Percentiles rank a stretch among this genome's conserved stretches.
These are phyloP conservation scores for Dryadomyces quercivorus DNA, from an alignment of 2,329 filamentous ascomycete species.

Conservation along the genomic window DNA sequence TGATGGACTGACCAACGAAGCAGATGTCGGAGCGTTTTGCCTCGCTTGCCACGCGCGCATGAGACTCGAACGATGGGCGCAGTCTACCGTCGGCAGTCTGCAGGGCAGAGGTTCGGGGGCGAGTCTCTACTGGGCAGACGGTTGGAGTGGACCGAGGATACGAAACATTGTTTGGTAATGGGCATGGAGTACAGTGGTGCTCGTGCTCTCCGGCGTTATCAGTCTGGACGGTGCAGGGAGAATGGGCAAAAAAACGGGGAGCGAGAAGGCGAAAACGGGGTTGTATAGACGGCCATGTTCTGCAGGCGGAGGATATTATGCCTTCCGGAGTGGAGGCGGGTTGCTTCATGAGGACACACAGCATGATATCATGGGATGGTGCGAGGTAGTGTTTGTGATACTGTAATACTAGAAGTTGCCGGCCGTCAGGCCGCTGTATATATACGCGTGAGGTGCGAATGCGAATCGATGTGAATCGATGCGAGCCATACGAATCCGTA, in stretches of 20 bases:
- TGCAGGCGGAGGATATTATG: too few relatives aligned
- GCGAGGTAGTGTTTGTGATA: neutral
- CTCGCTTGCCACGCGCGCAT: conserved; percentile 9
- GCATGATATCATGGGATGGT: neutral
- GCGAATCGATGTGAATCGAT: too few relatives aligned
- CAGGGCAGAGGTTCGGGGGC: neutral
- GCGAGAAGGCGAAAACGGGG: neutral
- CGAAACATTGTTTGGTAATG: neutral
- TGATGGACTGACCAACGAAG: neutral
- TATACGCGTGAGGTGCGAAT: neutral
- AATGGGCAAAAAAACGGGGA: neutral
- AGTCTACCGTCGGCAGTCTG: neutral
- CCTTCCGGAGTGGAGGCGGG: too few relatives aligned
- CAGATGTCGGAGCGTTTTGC: conserved; percentile 22
- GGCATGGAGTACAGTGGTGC: too few relatives aligned
- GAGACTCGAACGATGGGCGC: neutral
- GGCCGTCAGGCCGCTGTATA: neutral
- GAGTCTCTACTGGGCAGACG: neutral
- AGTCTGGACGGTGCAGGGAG: neutral
- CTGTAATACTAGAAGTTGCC: neutral
- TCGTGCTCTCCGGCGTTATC: conserved; percentile 2
- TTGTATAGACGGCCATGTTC: neutral
- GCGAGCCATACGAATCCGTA: too few relatives aligned
- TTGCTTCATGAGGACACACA: too few relatives aligned
- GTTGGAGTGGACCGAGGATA: neutral